A percentile compares a stretch with the other conserved stretches of the same genome.
phyloP scores from a whole-genome alignment of 2,329 filamentous ascomycete species.

The Botryotinia narcissicola region DNA sequence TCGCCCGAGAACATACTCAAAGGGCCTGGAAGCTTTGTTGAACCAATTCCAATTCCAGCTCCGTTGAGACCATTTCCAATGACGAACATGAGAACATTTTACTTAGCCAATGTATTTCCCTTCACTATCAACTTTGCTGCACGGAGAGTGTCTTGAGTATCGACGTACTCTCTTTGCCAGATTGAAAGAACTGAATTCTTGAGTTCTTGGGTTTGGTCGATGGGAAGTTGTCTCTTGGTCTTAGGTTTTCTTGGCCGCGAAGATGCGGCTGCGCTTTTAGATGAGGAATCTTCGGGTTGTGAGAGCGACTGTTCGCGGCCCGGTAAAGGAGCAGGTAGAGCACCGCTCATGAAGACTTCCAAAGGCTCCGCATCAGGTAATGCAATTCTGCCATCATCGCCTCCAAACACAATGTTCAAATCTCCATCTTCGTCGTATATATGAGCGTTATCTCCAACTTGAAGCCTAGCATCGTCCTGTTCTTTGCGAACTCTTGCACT shows the following conservation, averaged over 20 bases:
- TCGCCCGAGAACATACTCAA: conserved; percentile 59
- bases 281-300: conserved; percentile 37
- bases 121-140: conserved; percentile 46
- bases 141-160: conserved; percentile 55
- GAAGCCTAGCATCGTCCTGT: conserved; percentile 42
- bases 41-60: conserved; percentile 48
- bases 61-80: conserved; percentile 55
- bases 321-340: conserved; percentile 28
- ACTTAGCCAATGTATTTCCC: conserved; percentile 51
- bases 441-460: conserved; percentile 27
- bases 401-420: conserved; percentile 35
- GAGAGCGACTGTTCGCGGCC: conserved; percentile 27
- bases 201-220: conserved; percentile 52
- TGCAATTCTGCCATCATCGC: conserved; percentile 38
- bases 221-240: conserved; percentile 43
- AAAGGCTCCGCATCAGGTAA: conserved; percentile 38
- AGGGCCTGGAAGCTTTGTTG: conserved; percentile 44
- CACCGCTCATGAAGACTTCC: conserved; percentile 28
- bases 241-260: conserved; percentile 35
- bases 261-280: conserved; percentile 43
- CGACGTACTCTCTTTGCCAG: conserved; percentile 58
- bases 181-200: conserved; percentile 53
- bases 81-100: conserved; percentile 61
- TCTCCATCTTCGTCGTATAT: conserved; percentile 31
- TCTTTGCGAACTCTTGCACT: conserved; percentile 44